A percentile compares a stretch with the other conserved stretches of the same genome.
Evolutionary conservation across 176 grass and related monocot genomes (phyloP).

Genomic region (Chrysopogon serrulatus): DNA sequence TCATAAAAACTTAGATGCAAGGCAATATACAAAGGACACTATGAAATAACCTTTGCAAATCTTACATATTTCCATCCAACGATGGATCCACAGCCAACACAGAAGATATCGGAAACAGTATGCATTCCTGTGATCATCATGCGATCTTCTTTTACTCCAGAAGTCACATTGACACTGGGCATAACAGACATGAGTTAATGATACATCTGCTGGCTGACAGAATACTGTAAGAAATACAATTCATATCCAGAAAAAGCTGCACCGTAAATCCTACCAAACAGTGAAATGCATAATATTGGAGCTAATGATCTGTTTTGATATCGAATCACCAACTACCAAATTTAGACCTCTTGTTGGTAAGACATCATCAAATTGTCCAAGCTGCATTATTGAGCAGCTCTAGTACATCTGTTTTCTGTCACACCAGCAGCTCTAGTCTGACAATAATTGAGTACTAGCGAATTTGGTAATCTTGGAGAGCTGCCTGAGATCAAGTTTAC

Average conservation of each 20-base stretch:
- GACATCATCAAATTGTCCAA: background rate
- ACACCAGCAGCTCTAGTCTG: background rate
- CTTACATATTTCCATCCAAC: constrained; percentile 99
- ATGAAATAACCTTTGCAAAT: background rate
- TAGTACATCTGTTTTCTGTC: background rate
- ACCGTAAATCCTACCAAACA: background rate
- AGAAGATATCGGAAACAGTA: constrained; percentile 96
- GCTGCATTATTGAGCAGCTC: background rate
- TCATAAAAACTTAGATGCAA: constrained; percentile 19
- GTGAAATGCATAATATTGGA: background rate
- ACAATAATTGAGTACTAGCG: background rate
- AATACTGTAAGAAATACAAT: background rate
- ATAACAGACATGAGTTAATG: constrained; percentile 26
- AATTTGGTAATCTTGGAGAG: background rate
- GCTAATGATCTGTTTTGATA: background rate
- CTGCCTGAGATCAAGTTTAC: background rate
- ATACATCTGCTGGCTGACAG: background rate
- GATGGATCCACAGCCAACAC: constrained; percentile 93
- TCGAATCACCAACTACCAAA: background rate
- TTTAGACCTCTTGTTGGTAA: background rate
- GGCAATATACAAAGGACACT: constrained; percentile 17
- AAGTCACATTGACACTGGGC: constrained; percentile 80
- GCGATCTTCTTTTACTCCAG: constrained; percentile 83
- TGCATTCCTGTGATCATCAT: constrained; percentile 94
- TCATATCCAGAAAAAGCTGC: background rate